Conservation (phyloP, 2,329 filamentous ascomycete species). For the Aspergillus aculeatinus region DNA sequence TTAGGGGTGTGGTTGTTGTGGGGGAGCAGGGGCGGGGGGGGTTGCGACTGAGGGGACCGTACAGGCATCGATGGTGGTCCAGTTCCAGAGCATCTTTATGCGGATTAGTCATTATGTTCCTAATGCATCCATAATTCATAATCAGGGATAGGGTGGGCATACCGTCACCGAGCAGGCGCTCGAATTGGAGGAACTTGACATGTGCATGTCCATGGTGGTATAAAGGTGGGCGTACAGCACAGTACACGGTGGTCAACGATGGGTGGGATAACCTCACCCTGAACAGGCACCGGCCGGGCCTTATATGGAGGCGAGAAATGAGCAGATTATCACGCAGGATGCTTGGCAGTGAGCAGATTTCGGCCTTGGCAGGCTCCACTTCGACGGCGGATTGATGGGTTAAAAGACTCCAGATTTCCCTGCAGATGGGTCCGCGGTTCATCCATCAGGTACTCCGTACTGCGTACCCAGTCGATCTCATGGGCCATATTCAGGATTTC, state of each 20-base stretch:
- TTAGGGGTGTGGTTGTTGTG: neutral
- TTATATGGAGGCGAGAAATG: neutral
- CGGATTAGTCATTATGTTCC: neutral
- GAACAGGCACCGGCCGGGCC: neutral
- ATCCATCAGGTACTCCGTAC: too few relatives aligned
- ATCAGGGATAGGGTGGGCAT: neutral
- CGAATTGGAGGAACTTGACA: conserved; percentile 13
- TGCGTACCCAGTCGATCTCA: neutral
- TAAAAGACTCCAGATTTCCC: neutral
- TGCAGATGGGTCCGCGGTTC: neutral
- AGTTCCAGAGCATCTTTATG: conserved; percentile 28
- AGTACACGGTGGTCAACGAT: neutral
- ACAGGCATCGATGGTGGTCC: conserved; percentile 25
- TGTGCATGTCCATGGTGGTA: conserved; percentile 23
- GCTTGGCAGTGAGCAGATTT: conserved; percentile 12
- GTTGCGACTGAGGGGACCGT: neutral
- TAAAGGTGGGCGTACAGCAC: neutral
- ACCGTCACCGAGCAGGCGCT: conserved; percentile 25
- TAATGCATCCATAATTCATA: neutral
- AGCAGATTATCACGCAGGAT: neutral
- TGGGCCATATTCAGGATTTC: conserved; percentile 49
- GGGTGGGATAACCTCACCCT: neutral
- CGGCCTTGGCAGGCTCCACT: conserved; percentile 3
- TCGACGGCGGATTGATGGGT: too few relatives aligned
- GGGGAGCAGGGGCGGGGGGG: neutral